Evolutionary conservation across 768 basidiomycete species (phyloP), one percentile per base, ranked within the genome.

Genomic region (Serendipita sp.): DNA sequence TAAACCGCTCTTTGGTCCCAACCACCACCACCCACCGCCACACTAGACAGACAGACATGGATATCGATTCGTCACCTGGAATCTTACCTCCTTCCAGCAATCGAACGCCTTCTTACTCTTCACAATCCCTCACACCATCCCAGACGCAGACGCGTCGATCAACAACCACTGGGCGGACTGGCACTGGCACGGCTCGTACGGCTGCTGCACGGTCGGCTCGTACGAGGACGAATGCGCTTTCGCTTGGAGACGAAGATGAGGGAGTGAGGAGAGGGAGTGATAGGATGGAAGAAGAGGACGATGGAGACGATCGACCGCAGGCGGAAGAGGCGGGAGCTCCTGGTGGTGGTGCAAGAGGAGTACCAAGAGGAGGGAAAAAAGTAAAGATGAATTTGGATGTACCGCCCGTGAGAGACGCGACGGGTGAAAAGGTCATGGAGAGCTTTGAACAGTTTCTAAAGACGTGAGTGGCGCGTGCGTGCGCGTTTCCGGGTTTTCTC

Each of bases 391-490:
- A 80, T 63, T 80, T 76, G 3, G 88, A 93, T 69, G 81, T 96
- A 0, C 89, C 93, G 2, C 76, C 90, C 62, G 93, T 98, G 1
- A 86, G 85, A 69, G 96, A 98, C 74, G 85, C 88, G 36, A 95
- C 97, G 18, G 95, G 95, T 63, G 94, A 98, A 76, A 91, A 89
- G 69, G 91, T 98, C 3, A 85, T 87, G 64, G 89, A 94, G 70
- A 85, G 86, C 70, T 97, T 98, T 70, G 88, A 91, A 72, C 82
- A 83, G 1, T 97, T 99, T 75, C 74, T 98, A 63, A 88, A 90
- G 76, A 86, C 85, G 96, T 97, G 72, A 63, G 87, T 78, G 34
- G 58, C 18, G 15, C 18, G 29, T 16, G 10, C 37, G 5, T 3
- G 55, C 58, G 37, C 48, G 60, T 36, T 64, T 34, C 15, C 43